Evolutionary conservation across 2,329 filamentous ascomycete genomes (phyloP), one percentile per base, ranked within the genome.

Genomic region (Pseudogymnoascus sp.): DNA sequence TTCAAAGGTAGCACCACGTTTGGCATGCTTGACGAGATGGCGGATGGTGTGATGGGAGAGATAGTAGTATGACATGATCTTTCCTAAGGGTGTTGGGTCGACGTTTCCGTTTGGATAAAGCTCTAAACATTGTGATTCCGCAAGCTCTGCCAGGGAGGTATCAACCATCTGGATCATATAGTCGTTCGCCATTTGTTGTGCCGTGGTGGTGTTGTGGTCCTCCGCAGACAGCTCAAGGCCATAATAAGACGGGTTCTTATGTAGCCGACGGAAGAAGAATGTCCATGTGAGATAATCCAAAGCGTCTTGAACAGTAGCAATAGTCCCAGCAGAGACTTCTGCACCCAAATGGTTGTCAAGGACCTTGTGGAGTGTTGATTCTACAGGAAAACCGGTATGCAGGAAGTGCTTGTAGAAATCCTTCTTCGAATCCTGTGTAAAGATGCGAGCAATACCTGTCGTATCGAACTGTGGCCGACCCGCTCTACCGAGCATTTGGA

Each of bases 21-120:
- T 93, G 22, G 89, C 90, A 66, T 93, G 82, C 53, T 84, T 81
- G 65, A 89, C 84, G 6, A 99, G 82, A 68, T 91, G 87, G 1
- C 94, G 89, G 68, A 99, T 91, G 0, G 94, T 99, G 75, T 89
- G 89, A 77, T 99, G 94, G 0, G 92, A 95, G 57, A 94, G 86
- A 71, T 99, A 99, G 80, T 99, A 99, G 80, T 97, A 99, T 73
- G 90, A 96, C 91, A 97, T 97, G 71, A 99, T 97, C 77, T 96
- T 97, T 69, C 94, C 94, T 6, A 97, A 82, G 0, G 93, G 87
- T 0, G 94, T 97, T 0, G 93, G 80, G 67, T 96, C 89, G 28
- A 99, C 86, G 67, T 96, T 89, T 43, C 93, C 93, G 66, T 94
- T 96, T 47, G 88, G 86, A 69, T 90, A 88, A 2, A 95, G 81